Evolutionary conservation across 2,329 filamentous ascomycete genomes (phyloP).

Genomic region (Botrytis fabae): DNA sequence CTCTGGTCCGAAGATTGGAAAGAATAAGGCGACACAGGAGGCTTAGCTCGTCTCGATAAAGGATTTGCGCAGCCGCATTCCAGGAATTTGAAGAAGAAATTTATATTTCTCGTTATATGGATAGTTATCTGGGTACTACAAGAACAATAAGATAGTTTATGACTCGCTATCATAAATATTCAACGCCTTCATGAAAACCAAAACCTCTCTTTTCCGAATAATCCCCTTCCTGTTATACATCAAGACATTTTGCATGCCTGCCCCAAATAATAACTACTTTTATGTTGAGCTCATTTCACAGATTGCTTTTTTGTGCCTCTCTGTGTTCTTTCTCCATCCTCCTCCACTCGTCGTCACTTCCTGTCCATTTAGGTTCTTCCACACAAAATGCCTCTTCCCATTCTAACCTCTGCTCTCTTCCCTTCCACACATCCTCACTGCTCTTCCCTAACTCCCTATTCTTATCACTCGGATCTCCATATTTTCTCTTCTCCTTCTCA

Average conservation of each 20-base stretch:
- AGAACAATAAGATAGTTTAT: not conserved
- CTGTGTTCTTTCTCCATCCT: slow-evolving; percentile 26
- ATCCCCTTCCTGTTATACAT: slow-evolving; percentile 5
- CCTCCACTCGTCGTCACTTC: slow-evolving; percentile 35
- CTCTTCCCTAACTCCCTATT: slow-evolving; percentile 68
- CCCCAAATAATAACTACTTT: not conserved
- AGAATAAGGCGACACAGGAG: not conserved
- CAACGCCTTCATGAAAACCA: slow-evolving; percentile 1
- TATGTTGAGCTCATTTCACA: not conserved
- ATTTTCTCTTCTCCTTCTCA: slow-evolving; percentile 56
- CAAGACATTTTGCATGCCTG: not conserved
- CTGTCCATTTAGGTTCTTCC: slow-evolving; percentile 12
- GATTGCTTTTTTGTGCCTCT: not conserved
- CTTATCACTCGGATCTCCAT: slow-evolving; percentile 41
- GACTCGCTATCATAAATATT: not conserved
- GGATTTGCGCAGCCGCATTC: not conserved
- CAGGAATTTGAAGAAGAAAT: not conserved
- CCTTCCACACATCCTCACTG: slow-evolving; percentile 89
- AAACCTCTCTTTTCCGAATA: not conserved
- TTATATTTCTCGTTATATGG: not conserved
- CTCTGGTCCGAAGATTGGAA: not conserved
- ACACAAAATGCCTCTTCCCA: slow-evolving; percentile 40
- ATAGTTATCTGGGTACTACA: not conserved
- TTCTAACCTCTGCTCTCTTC: slow-evolving; percentile 62
- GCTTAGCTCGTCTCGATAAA: not conserved